phyloP scores from a whole-genome alignment of 352 stramenopile species.

The Pythium utonaiense region DNA sequence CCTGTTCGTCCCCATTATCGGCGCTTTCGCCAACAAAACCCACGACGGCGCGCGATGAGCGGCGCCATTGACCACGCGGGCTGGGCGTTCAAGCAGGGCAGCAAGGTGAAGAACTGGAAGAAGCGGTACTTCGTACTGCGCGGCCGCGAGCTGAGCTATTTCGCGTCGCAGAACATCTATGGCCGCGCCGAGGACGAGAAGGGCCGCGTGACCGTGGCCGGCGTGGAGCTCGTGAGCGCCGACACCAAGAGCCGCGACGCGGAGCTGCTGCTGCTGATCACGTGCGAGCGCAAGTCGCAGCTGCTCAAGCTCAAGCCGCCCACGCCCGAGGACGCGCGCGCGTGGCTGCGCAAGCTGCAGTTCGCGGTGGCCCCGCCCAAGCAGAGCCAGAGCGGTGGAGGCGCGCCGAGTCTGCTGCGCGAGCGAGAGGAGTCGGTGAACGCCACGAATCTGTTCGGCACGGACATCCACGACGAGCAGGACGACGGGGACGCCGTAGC shows the following conservation, averaged over 20 bases:
- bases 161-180: constrained; percentile 34
- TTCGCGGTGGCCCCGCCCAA: constrained; percentile 13
- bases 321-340: constrained; percentile 44
- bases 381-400: neutral
- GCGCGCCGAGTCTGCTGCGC: neutral
- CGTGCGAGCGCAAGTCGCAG: constrained; percentile 46
- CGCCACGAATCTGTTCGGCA: constrained; percentile 11
- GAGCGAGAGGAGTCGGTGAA: neutral
- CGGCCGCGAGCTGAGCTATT: constrained; percentile 57
- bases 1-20: too few relatives aligned
- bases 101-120: constrained; percentile 70
- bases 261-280: constrained; percentile 53
- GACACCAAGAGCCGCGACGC: constrained; percentile 27
- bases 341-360: constrained; percentile 49
- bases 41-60: neutral
- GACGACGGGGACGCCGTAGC: constrained; percentile 5
- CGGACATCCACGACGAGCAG: constrained; percentile 14
- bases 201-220: constrained; percentile 47
- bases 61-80: constrained; percentile 32
- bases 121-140: constrained; percentile 66
- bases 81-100: constrained; percentile 73
- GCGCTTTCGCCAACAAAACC: too few relatives aligned
- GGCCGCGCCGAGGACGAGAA: constrained; percentile 52
- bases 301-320: constrained; percentile 63
- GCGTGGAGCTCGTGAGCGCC: constrained; percentile 41